These are phyloP conservation scores for Pterocarpus macrocarpus DNA, from an alignment of 306 rosid genomes.

Conservation along the genomic window DNA sequence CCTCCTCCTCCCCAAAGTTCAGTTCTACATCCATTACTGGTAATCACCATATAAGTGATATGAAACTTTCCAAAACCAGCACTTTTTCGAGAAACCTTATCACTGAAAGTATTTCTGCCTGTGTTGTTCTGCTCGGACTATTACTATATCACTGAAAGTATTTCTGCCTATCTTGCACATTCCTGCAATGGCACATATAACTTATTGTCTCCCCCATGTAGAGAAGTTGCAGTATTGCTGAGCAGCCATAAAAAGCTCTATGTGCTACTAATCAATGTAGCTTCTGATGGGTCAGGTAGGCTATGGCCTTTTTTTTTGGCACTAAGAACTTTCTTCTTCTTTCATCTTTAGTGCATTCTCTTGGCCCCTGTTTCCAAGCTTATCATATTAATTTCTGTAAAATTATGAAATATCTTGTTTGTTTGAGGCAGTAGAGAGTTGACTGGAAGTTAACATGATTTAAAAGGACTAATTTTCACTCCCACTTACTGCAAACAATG, in stretches of 20 bases:
- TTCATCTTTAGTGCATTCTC: slow-evolving; percentile 13
- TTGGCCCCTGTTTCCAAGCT: slow-evolving; percentile 25
- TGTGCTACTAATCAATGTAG: slow-evolving; percentile 61
- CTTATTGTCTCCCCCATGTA: slow-evolving; percentile 45
- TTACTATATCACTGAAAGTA: not conserved
- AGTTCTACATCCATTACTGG: slow-evolving; percentile 24
- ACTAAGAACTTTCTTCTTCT: slow-evolving; percentile 25
- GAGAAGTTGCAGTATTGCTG: slow-evolving; percentile 82
- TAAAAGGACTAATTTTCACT: not conserved
- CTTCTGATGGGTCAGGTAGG: slow-evolving; percentile 79
- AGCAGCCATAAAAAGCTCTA: slow-evolving; percentile 87
- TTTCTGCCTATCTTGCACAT: slow-evolving; percentile 6
- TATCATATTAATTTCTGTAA: slow-evolving; percentile 36
- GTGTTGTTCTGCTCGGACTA: slow-evolving; percentile 23
- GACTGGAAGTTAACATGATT: slow-evolving; percentile 19
- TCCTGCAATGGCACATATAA: slow-evolving; percentile 30
- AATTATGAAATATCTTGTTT: slow-evolving; percentile 8
- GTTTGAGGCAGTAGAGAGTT: not conserved
- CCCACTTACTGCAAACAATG: slow-evolving; percentile 10
- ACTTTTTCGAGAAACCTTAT: slow-evolving; percentile 31
- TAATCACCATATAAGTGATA: slow-evolving; percentile 30
- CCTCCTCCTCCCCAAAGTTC: slow-evolving; percentile 15
- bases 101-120: slow-evolving; percentile 7
- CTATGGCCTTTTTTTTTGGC: slow-evolving; percentile 39
- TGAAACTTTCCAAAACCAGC: slow-evolving; percentile 10